These are phyloP conservation scores for Cucurbitaria berberidis DNA, from an alignment of 2,329 filamentous ascomycete species.

Conservation along the genomic window DNA sequence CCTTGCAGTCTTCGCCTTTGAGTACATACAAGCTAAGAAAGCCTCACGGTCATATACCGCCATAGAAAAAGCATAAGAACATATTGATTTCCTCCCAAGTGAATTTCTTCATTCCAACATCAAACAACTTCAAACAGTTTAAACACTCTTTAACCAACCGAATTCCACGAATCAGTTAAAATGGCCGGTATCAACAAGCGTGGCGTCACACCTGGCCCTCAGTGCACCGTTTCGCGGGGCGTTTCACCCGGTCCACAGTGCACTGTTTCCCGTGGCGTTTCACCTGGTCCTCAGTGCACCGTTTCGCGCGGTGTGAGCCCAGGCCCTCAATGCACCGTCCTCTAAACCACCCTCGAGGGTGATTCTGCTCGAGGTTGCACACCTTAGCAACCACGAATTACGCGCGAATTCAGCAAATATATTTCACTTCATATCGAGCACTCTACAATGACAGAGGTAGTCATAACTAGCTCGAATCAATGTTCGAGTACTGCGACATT, in stretches of 20 bases:
- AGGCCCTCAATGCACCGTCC: conserved; percentile 10
- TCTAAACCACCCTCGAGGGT: neutral
- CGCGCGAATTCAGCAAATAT: neutral
- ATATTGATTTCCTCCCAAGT: neutral
- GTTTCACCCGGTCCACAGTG: neutral
- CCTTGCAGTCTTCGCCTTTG: neutral
- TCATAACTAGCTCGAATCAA: neutral
- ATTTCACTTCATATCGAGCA: conserved; percentile 8
- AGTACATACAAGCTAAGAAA: neutral
- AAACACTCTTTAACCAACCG: conserved; percentile 13
- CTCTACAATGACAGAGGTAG: neutral
- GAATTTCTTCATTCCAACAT: conserved; percentile 18
- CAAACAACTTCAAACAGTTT: conserved; percentile 12
- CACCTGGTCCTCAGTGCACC: conserved; percentile 11
- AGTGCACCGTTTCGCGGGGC: conserved; percentile 8
- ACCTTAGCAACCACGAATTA: neutral
- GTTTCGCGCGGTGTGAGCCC: conserved; percentile 3
- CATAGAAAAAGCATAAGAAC: conserved; percentile 19
- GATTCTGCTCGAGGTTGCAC: neutral
- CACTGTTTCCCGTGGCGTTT: neutral
- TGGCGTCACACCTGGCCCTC: neutral
- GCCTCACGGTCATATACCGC: neutral
- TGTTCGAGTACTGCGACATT: neutral
- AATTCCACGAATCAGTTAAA: neutral
- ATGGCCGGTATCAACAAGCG: neutral